Evolutionary conservation across 768 basidiomycete genomes (phyloP).

Genomic region (Boletus insuetus): DNA sequence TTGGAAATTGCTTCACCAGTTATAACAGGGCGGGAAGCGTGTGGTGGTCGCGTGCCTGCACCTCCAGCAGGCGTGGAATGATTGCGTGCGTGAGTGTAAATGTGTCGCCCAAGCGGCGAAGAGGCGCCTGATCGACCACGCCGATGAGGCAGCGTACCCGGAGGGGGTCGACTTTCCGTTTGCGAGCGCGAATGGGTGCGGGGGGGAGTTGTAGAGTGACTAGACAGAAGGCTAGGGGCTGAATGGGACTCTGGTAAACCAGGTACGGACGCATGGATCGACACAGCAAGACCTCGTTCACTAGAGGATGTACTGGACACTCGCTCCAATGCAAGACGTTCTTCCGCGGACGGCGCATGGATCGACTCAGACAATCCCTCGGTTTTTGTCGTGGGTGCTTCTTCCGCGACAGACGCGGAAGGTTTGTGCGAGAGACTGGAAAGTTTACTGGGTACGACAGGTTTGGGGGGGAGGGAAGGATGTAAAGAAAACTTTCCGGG

Average conservation of each 20-base stretch:
- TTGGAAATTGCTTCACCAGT: conserved; percentile 69
- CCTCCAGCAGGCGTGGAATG: conserved; percentile 56
- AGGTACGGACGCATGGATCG: conserved; percentile 53
- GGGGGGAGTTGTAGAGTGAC: conserved; percentile 27
- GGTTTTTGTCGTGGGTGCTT: conserved; percentile 8
- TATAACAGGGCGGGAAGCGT: conserved; percentile 62
- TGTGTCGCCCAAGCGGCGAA: conserved; percentile 40
- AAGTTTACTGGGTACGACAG: conserved; percentile 25
- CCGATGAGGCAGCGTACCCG: conserved; percentile 24
- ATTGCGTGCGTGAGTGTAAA: conserved; percentile 47
- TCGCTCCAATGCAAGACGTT: conserved; percentile 17
- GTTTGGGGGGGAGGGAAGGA: conserved; percentile 50
- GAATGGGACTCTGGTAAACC: conserved; percentile 39
- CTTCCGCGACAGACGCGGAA: conserved; percentile 5
- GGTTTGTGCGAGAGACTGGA: conserved; percentile 16
- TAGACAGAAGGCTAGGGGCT: conserved; percentile 34
- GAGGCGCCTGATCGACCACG: conserved; percentile 44
- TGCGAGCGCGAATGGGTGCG: conserved; percentile 53
- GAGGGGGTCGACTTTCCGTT: conserved; percentile 47
- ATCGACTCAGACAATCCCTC: conserved; percentile 30
- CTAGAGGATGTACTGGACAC: conserved; percentile 19
- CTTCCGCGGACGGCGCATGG: conserved; percentile 19
- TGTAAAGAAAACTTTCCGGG: conserved; percentile 32
- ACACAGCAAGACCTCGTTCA: conserved; percentile 43
- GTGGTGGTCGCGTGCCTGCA: conserved; percentile 39